Conservation (phyloP, 805 yeast species). For the Candida montana region DNA sequence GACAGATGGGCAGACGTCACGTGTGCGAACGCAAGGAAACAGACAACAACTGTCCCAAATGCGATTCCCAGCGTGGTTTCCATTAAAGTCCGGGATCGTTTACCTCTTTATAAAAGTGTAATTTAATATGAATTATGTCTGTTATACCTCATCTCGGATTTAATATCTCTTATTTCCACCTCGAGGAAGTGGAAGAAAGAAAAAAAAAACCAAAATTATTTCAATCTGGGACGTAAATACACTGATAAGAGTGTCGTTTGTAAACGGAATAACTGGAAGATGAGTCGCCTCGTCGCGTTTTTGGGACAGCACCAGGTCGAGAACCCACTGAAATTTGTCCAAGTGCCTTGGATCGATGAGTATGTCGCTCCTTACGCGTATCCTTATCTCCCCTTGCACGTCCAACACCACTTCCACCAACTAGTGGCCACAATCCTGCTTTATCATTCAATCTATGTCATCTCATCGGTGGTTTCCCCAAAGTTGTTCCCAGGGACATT, state of each 20-base stretch:
- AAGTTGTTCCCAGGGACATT: conserved; percentile 19
- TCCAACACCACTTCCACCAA: conserved; percentile 29
- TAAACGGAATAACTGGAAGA: neutral
- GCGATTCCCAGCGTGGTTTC: too few relatives aligned
- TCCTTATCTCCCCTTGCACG: conserved; percentile 15
- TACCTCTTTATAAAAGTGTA: too few relatives aligned
- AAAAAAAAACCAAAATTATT: neutral
- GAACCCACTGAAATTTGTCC: conserved; percentile 23
- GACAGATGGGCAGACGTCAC: conserved; percentile 81
- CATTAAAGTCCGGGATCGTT: too few relatives aligned
- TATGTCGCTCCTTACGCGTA: conserved; percentile 20
- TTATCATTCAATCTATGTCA: conserved; percentile 26
- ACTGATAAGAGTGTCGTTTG: too few relatives aligned
- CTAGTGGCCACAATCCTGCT: conserved; percentile 24
- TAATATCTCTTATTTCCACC: too few relatives aligned
- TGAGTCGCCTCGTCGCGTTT: neutral
- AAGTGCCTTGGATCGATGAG: conserved; percentile 27
- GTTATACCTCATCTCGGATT: too few relatives aligned
- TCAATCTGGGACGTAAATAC: too few relatives aligned
- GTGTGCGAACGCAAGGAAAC: conserved; percentile 61
- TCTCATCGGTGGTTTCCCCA: conserved; percentile 22
- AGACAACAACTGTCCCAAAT: neutral
- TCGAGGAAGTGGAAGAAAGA: too few relatives aligned
- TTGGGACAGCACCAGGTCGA: conserved; percentile 11
- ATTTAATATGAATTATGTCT: too few relatives aligned